Evolutionary conservation across 75 land plant genomes (phyloP), one percentile per base, ranked within the genome.

Genomic region (Pinus albicaulis): DNA sequence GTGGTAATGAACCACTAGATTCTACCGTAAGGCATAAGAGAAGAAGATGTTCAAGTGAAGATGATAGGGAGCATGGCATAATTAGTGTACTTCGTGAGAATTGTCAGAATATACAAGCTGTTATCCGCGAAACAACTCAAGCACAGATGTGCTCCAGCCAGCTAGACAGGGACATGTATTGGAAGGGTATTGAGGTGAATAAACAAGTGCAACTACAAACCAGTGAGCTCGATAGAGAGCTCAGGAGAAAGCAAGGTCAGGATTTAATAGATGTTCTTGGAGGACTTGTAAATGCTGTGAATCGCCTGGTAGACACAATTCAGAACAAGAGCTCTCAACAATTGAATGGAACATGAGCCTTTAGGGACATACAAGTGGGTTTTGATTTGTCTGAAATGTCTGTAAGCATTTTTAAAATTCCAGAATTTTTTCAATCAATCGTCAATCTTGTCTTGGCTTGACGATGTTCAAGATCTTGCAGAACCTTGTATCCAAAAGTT

Each of bases 231-330:
- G 77, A 74, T 34, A 74, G 25, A 10, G 82, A 76, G 65, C 71
- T 80, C 34, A 41, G 24, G 15, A 71, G 82, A 26, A 44, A 36
- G 19, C 77, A 80, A 60, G 82, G 59, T 48, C 78, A 76, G 52
- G 78, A 80, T 31, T 73, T 80, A 25, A 70, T 80, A 56, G 58
- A 55, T 69, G 64, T 76, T 26, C 25, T 76, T 69, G 74, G 65
- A 12, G 68, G 24, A 17, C 66, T 80, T 52, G 64, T 76, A 17
- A 38, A 16, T 16, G 71, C 59, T 57, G 22, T 80, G 59, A 41
- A 80, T 36, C 71, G 34, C 7, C 38, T 68, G 8, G 71, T 68
- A 24, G 71, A 68, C 38, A 59, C 60, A 19, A 59, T 59, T 59
- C 60, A 59, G 60, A 59, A 59, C 60, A 59, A 59, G 60, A 59